Percentiles rank a stretch among this genome's conserved stretches.
These are phyloP conservation scores for Artemisia argyi DNA, from an alignment of 129 eudicot species.

Conservation along the genomic window DNA sequence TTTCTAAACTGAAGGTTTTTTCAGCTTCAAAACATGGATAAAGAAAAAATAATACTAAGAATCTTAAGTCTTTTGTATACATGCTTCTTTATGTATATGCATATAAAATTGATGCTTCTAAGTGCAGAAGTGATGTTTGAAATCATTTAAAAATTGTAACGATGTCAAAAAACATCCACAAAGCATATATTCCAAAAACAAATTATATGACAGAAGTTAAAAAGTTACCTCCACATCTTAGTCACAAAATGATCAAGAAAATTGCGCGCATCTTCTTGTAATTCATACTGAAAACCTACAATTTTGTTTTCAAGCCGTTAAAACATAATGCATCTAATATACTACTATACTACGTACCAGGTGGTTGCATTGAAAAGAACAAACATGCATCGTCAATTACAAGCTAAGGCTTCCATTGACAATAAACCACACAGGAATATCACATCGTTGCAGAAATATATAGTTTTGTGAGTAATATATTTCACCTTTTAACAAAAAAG, in stretches of 20 bases:
- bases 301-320: constrained; percentile 12
- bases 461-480: neutral
- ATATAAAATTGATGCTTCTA: too few species aligned
- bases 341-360: neutral
- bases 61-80: too few species aligned
- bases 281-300: constrained; percentile 68
- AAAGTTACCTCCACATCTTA: constrained; percentile 71
- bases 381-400: constrained; percentile 1
- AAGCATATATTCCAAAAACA: constrained; percentile 4
- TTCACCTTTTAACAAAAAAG: neutral
- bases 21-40: neutral
- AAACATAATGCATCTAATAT: constrained; percentile 12
- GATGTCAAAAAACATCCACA: constrained; percentile 18
- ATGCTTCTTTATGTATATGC: neutral
- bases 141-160: constrained; percentile 15
- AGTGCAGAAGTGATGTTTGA: neutral
- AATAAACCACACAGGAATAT: neutral
- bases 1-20: neutral
- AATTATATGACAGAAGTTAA: neutral
- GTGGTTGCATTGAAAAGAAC: neutral
- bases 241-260: constrained; percentile 81
- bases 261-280: constrained; percentile 74
- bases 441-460: neutral
- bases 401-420: constrained; percentile 1
- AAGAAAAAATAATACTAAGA: neutral